Percentiles rank a stretch among this genome's conserved stretches.
phyloP scores from a whole-genome alignment of 1,139 yeast species.

The Candida sojae region DNA sequence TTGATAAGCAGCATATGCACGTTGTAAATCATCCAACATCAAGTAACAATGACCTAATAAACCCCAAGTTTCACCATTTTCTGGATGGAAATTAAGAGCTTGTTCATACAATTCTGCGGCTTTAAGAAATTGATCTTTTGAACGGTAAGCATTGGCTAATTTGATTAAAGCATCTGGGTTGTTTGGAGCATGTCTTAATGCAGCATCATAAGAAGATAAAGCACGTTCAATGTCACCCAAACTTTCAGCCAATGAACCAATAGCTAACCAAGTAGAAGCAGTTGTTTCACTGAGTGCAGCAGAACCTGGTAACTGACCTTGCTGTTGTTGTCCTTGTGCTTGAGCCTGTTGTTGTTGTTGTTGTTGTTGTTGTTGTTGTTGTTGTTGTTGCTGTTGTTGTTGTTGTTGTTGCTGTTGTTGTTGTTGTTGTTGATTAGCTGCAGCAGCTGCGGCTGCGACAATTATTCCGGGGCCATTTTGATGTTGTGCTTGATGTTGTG shows the following conservation, averaged over 20 bases:
- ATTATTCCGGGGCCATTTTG: conserved; percentile 14
- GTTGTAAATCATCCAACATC: conserved; percentile 93
- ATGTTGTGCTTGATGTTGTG: conserved; percentile 5
- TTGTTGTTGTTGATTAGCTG: conserved; percentile 12
- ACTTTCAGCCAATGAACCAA: conserved; percentile 87
- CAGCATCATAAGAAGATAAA: conserved; percentile 85
- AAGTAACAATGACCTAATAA: conserved; percentile 93
- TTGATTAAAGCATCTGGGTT: conserved; percentile 83
- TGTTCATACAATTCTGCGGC: conserved; percentile 94
- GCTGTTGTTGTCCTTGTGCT: conserved; percentile 13
- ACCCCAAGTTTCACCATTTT: conserved; percentile 97
- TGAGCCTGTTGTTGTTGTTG: conserved; percentile 3
- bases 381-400: conserved; percentile 11
- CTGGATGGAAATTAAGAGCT: conserved; percentile 78
- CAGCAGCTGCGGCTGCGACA: conserved; percentile 15
- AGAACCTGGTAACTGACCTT: conserved; percentile 5
- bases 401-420: conserved; percentile 7
- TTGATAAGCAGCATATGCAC: conserved; percentile 96
- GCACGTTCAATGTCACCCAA: conserved; percentile 91
- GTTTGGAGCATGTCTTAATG: conserved; percentile 82
- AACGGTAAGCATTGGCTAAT: conserved; percentile 84
- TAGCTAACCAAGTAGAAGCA: conserved; percentile 90
- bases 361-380: conserved; percentile 8
- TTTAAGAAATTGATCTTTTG: conserved; percentile 85
- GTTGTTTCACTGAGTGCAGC: conserved; percentile 59